Evolutionary conservation across 2,329 filamentous ascomycete genomes (phyloP).

Genomic region (Alternaria burnsii): DNA sequence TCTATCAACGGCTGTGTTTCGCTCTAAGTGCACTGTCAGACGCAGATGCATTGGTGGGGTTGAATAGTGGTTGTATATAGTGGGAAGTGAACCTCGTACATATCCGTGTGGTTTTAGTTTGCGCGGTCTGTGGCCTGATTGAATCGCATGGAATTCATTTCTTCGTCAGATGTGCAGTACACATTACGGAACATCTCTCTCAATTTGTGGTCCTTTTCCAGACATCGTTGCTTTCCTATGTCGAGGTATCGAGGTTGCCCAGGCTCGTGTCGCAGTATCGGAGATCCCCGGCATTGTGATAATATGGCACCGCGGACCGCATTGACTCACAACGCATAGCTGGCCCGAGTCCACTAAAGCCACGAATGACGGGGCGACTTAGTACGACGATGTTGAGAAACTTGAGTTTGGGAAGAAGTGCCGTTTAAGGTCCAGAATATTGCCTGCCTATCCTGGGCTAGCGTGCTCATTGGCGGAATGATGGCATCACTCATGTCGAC

Average conservation of each 20-base stretch:
- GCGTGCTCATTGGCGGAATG: conserved; percentile 7
- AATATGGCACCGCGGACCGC: neutral
- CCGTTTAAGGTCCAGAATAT: conserved; percentile 10
- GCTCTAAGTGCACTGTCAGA: conserved; percentile 19
- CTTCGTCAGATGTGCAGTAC: neutral
- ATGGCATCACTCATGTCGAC: conserved; percentile 22
- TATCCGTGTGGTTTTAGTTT: neutral
- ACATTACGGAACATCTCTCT: accelerated
- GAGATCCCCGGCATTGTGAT: neutral
- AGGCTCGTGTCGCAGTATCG: neutral
- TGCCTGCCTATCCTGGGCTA: conserved; percentile 30
- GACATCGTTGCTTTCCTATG: accelerated
- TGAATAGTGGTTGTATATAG: neutral
- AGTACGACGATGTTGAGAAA: neutral
- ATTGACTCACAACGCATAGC: neutral
- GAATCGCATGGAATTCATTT: neutral
- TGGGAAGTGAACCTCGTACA: neutral
- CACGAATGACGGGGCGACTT: neutral
- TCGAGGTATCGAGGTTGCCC: neutral
- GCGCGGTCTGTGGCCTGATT: neutral
- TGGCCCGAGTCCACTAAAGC: neutral
- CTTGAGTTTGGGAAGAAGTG: conserved; percentile 15
- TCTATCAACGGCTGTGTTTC: conserved; percentile 46
- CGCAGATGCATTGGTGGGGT: neutral
- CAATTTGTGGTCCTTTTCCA: accelerated